phyloP scores from a whole-genome alignment of 768 basidiomycete genomes.

The Tricholoma hemisulphureum region DNA sequence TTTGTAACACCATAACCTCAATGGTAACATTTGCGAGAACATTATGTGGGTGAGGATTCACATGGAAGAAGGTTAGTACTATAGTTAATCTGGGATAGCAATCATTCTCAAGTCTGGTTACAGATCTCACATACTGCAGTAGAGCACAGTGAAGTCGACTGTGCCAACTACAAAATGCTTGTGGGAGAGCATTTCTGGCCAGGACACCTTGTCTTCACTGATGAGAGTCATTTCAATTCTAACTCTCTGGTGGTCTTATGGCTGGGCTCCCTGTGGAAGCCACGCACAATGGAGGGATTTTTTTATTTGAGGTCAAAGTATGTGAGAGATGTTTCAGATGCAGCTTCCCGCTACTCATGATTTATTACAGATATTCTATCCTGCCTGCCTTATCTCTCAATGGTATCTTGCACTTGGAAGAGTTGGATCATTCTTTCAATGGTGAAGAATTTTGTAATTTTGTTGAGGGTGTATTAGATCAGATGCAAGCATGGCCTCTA shows the following conservation, averaged over 20 bases:
- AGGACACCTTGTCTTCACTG: constrained; percentile 25
- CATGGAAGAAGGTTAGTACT: constrained; percentile 9
- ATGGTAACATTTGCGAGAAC: constrained; percentile 15
- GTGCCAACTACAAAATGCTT: constrained; percentile 12
- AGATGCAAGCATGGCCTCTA: constrained; percentile 30
- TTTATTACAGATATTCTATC: constrained; percentile 29
- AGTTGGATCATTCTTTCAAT: constrained; percentile 27
- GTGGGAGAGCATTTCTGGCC: constrained; percentile 16
- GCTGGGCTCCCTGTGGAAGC: constrained; percentile 22
- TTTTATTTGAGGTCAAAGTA: constrained; percentile 27
- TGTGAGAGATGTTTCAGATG: constrained; percentile 12
- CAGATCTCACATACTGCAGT: constrained; percentile 9
- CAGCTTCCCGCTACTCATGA: background rate
- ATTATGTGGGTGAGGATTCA: constrained; percentile 11
- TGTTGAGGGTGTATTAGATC: constrained; percentile 12
- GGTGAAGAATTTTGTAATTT: constrained; percentile 19
- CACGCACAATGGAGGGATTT: constrained; percentile 17
- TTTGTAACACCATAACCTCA: constrained; percentile 11
- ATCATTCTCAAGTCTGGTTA: background rate
- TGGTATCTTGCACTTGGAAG: constrained; percentile 23
- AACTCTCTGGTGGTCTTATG: constrained; percentile 21
- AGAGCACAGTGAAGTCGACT: constrained; percentile 17
- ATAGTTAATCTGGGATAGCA: constrained; percentile 10
- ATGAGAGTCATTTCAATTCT: constrained; percentile 29
- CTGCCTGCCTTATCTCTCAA: constrained; percentile 27